phyloP scores from a whole-genome alignment of 805 yeast genomes.

The Candida anglica region DNA sequence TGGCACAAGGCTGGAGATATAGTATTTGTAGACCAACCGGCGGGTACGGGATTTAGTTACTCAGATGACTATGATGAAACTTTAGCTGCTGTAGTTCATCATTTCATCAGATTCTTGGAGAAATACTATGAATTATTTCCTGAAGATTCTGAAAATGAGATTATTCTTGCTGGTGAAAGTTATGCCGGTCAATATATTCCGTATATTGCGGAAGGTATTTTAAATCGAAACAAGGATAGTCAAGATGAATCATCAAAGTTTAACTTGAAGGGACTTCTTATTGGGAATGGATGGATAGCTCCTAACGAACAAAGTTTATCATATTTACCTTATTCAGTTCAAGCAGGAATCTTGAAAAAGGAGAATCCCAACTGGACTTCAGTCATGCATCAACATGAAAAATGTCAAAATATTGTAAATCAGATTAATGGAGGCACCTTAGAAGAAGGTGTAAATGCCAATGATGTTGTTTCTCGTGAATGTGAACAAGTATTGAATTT shows the following conservation, averaged over 20 bases:
- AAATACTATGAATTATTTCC: conserved; percentile 60
- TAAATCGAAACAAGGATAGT: conserved; percentile 36
- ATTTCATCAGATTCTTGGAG: conserved; percentile 62
- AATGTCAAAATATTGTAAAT: conserved; percentile 55
- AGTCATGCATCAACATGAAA: conserved; percentile 49
- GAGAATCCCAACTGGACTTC: conserved; percentile 34
- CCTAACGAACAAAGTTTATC: conserved; percentile 83
- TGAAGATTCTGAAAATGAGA: conserved; percentile 56
- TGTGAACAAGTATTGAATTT: conserved; percentile 48
- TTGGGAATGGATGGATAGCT: conserved; percentile 95
- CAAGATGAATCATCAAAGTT: conserved; percentile 13
- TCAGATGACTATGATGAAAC: conserved; percentile 53
- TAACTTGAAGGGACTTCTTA: conserved; percentile 61
- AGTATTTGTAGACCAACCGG: conserved; percentile 90
- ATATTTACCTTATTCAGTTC: conserved; percentile 65
- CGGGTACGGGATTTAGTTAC: conserved; percentile 86
- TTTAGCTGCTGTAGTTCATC: conserved; percentile 52
- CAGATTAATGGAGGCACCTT: conserved; percentile 11
- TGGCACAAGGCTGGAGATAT: conserved; percentile 82
- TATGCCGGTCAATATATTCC: conserved; percentile 98
- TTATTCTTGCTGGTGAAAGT: conserved; percentile 89
- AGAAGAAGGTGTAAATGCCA: conserved; percentile 12
- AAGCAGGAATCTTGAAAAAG: conserved; percentile 50
- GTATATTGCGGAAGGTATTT: conserved; percentile 65
- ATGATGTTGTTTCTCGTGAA: conserved; percentile 21